Evolutionary conservation across 352 stramenopile species (phyloP), one percentile per base, ranked within the genome.

Genomic region (Pythium chondricola): DNA sequence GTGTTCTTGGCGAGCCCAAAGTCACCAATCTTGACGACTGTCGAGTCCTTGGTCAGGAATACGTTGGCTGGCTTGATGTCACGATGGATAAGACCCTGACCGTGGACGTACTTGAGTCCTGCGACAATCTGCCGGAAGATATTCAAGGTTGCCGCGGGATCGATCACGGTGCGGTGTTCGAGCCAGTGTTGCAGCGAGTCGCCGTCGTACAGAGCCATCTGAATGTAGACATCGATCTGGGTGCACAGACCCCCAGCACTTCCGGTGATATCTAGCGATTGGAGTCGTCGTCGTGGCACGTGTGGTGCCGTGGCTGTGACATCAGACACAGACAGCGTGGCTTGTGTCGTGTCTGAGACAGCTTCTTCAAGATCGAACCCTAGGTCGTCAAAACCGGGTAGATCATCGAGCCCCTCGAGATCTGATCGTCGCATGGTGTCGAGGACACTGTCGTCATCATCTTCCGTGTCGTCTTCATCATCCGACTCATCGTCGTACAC

Each of bases 181-280:
- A 92, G 71, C 78, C 78, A 92, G 27, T 88, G 66, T 39, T 79
- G 73, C 22, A 92, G 67, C 6, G 94, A 97, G 25, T 93, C 93
- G 32, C 82, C 69, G 38, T 95, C 70, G 52, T 96, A 98, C 26
- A 96, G 87, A 35, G 96, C 87, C 93, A 97, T 98, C 61, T 97
- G 85, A 40, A 95, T 95, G 61, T 92, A 93, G 39, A 95, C 73
- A 25, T 92, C 76, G 41, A 92, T 89, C 47, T 88, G 74, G 3
- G 76, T 85, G 50, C 69, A 81, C 39, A 89, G 54, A 1, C 60
- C 43, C 21, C 59, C 61, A 21, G 38, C 50, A 10, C 29, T 55
- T 20, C 35, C 39, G 6, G 39, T 37, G 4, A 56, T 52, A 51
- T 71, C 56, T 14, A 62, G 48, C 2, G 58, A 70, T 48, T 50